Evolutionary conservation across 2,329 filamentous ascomycete genomes (phyloP), one percentile per base, ranked within the genome.

Genomic region (Hypoxylon sp.): DNA sequence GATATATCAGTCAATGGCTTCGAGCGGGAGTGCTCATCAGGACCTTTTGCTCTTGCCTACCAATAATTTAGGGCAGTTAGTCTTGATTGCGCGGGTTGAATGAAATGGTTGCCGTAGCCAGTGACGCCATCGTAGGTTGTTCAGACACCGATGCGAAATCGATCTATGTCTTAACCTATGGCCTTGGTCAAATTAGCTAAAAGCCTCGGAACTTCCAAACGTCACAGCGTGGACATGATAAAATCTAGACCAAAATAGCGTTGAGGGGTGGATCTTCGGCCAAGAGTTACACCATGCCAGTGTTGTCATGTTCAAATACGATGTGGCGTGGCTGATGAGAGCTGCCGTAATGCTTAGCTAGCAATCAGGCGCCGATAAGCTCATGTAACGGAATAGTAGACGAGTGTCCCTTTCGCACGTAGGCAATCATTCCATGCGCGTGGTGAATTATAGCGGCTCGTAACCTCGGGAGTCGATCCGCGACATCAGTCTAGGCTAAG

Each of bases 311-410:
- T 11, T 50, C 13, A 6, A 19, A 6, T 21, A 31, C 2, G 47
- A 17, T 53, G 19, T 17, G n/a, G 10, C 10, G 32, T 24, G 52
- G 35, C 21, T n/a, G 15, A 13, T 42, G 15, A 24, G 5, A 13
- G 35, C 13, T 54, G 35, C 13, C 37, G 21, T 31, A 24, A 54
- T 42, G 52, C 32, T 54, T 39, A 39, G 32, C 51, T 54, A 27
- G 52, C 21, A 35, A 29, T 37, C 42, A 10, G 35, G 42, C 32
- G 19, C 35, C 13, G 6, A n/a, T 10, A n/a, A 29, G 24, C 6
- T 11, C 15, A 27, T 19, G 17, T 17, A 4, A 24, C 15, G 11
- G 21, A 24, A 37, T 11, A 7, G 13, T 37, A 21, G 17, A 24
- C 35, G n/a, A 52, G 15, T 52, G 6, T 37, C 31, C 13, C 7